Base-by-base conservation (phyloP, 345 rosid species). In the Gossypium sturtianum region DNA sequence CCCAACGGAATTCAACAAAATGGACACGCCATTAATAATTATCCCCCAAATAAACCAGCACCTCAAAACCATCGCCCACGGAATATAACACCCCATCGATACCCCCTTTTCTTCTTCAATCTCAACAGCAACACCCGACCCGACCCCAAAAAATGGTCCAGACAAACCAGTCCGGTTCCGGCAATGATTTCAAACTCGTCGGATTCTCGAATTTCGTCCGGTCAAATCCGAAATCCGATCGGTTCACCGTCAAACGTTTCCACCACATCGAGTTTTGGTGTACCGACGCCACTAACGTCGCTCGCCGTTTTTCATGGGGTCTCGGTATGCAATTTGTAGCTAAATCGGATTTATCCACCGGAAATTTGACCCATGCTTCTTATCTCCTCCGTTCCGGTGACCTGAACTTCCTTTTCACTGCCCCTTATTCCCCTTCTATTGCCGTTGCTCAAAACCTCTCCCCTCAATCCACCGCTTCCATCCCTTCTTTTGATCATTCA, bases 211-310 rank as follows among this genome's bases (percentile, higher is more conserved):
- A 90, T 43, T 94, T 94, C 87, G 86, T 84, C 7, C 79, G 94
- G 15, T 60, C 76, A 60, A 94, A 94, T 74, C 90, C 94, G 7
- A 83, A 84, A 47, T 92, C 97, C 23, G 97, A 94, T 48, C 88
- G 87, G 17, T 92, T 94, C 81, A 72, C 59, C 25, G 91, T 92
- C 13, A 87, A 80, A 51, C 84, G 90, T 2, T 94, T 94, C 85
- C 97, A 94, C 85, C 97, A 94, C 75, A 75, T 94, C 41, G 98
- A 92, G 78, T 92, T 92, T 86, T 94, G 98, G 97, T 92, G 91
- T 84, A 65, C 80, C 73, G 97, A 94, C 66, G 94, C 98, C 66
- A 88, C 95, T 79, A 94, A 94, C 80, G 63, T 84, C 65, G 77
- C 94, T 7, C 90, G 90, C 49, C 95, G 97, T 47, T 94, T 94